Evolutionary conservation across 257 asterid genomes (phyloP), one percentile per base, ranked within the genome.

Genomic region (Rubia yunnanensis): DNA sequence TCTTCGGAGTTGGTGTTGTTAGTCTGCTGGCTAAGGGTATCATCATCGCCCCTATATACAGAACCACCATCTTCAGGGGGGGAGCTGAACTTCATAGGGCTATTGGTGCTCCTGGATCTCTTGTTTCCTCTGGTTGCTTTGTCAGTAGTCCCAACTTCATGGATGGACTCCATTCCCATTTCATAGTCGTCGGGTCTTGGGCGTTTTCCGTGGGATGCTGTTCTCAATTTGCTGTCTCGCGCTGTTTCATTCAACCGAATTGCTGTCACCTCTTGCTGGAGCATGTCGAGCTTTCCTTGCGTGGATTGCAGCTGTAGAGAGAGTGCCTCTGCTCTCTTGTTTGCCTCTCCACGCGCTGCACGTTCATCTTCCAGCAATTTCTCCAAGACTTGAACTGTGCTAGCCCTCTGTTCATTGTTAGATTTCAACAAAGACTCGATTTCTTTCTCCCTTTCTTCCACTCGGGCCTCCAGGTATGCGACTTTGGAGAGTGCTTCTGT

Each of bases 41-140:
- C 85, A 52, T 87, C 97, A 5, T 80, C 91, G 22, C 87, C 94
- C 80, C 73, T 74, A 72, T 79, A 89, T 39, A 80, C 87, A 0
- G 98, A 92, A 61, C 91, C 98, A 28, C 96, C 98, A 56, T 92
- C 97, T 74, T 92, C 98, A 18, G 95, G 95, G 7, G 95, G 95
- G 39, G 75, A 24, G 17, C 76, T 34, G 22, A 83, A 59, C 76
- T 81, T 79, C 76, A 82, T 38, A 50, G 96, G 95, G 72, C 96
- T 91, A 27, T 76, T 76, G 14, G 84, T 87, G 65, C 96, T 89
- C 78, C 79, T 89, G 8, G 96, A 77, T 83, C 92, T 84, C 79
- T 92, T 92, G 75, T 73, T 87, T 76, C 74, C 88, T 73, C 80
- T 82, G 62, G 52, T 66, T 11, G 24, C 74, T 66, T 66, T 76